Conservation (phyloP, 768 basidiomycete genomes). For the Lactarius akahatsu region DNA sequence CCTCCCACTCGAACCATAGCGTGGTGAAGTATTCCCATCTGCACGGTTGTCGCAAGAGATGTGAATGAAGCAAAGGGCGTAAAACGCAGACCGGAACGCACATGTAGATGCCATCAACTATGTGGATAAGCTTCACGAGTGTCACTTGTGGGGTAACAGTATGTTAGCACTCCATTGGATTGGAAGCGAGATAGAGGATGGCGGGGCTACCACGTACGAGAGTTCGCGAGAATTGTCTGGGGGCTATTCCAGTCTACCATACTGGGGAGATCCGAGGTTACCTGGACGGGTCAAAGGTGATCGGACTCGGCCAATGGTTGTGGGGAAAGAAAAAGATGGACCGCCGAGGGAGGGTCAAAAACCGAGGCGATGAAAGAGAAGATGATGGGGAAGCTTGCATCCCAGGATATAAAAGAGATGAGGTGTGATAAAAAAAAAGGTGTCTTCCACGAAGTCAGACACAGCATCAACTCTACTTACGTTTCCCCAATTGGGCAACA, state of each 20-base stretch:
- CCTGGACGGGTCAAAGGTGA: not conserved
- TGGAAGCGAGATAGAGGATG: not conserved
- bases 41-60: not conserved
- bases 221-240: not conserved
- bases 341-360: no score
- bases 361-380: no score
- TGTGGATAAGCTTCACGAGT: constrained; percentile 4
- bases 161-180: not conserved
- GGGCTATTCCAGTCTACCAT: constrained; percentile 10
- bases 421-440: no score
- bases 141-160: not conserved
- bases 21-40: constrained; percentile 11
- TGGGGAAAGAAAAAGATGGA: no score
- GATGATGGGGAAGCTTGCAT: no score
- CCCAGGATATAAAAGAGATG: no score
- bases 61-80: not conserved
- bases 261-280: not conserved
- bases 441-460: no score
- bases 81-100: not conserved
- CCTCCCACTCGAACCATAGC: constrained; percentile 6
- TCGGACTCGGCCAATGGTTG: not conserved
- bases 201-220: not conserved
- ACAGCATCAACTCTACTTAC: no score
- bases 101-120: constrained; percentile 4
- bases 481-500: no score